Conservation (phyloP, 352 stramenopile species). For the Phytopythium delawarense region DNA sequence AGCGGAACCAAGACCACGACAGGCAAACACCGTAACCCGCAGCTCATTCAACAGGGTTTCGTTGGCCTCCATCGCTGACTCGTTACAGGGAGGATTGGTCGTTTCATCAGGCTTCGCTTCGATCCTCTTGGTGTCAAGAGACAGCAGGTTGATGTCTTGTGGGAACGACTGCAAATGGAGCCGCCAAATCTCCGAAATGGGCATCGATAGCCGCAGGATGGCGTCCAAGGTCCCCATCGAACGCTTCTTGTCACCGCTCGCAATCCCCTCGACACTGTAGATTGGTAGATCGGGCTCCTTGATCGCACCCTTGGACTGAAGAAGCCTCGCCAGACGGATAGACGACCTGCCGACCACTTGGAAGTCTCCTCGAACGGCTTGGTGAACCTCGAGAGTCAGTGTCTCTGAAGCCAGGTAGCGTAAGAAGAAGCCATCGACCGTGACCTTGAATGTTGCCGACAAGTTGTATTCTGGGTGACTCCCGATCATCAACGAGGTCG, state of each 20-base stretch:
- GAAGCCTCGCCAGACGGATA: constrained; percentile 64
- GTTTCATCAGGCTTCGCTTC: constrained; percentile 14
- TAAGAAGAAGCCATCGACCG: constrained; percentile 91
- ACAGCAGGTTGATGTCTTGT: constrained; percentile 67
- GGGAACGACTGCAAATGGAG: constrained; percentile 89
- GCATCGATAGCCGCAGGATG: constrained; percentile 81
- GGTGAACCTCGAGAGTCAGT: constrained; percentile 88
- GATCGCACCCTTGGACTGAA: constrained; percentile 76
- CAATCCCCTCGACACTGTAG: constrained; percentile 24
- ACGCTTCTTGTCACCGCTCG: constrained; percentile 15
- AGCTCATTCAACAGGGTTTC: constrained; percentile 47
- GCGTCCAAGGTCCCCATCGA: constrained; percentile 76
- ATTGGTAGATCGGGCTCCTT: constrained; percentile 48
- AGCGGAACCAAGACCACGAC: constrained; percentile 45
- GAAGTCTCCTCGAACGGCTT: constrained; percentile 84
- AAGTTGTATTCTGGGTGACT: constrained; percentile 88
- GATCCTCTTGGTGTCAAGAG: constrained; percentile 12
- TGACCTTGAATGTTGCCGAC: constrained; percentile 90
- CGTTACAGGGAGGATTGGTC: not conserved
- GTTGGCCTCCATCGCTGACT: constrained; percentile 16
- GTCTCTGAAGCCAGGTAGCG: constrained; percentile 87
- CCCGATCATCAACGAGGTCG: constrained; percentile 84
- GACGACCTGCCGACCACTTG: constrained; percentile 70
- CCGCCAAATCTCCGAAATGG: constrained; percentile 89
- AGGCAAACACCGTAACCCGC: constrained; percentile 65